These are phyloP conservation scores for Mycena kentingensis DNA, from an alignment of 768 basidiomycete species.

Conservation along the genomic window DNA sequence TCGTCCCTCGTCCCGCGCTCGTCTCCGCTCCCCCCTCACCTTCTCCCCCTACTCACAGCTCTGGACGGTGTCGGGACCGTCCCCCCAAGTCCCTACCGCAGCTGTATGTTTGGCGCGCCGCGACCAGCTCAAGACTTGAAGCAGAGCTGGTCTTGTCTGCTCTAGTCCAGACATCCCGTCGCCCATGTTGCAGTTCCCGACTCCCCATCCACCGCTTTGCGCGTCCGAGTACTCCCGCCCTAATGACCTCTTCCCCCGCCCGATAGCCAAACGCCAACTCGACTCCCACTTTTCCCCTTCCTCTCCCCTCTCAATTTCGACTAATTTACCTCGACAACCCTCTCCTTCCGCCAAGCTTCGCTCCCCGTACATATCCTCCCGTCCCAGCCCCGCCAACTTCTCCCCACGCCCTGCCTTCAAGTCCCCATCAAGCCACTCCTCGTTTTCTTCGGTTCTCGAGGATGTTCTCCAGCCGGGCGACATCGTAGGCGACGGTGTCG, in stretches of 20 bases:
- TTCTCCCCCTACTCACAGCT: slow-evolving; percentile 21
- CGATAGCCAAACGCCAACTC: slow-evolving; percentile 20
- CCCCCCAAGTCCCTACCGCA: slow-evolving; percentile 26
- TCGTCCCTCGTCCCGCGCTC: slow-evolving; percentile 24
- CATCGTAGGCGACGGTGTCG: slow-evolving; percentile 65
- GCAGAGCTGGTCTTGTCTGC: slow-evolving; percentile 64
- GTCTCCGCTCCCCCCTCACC: slow-evolving; percentile 29
- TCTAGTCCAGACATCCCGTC: slow-evolving; percentile 29
- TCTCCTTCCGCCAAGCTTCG: slow-evolving; percentile 37
- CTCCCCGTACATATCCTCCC: slow-evolving; percentile 42
- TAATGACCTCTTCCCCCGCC: slow-evolving; percentile 41
- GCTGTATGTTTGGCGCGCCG: slow-evolving; percentile 46
- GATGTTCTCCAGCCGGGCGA: slow-evolving; percentile 77
- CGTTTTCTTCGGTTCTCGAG: slow-evolving; percentile 47
- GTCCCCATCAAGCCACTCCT: slow-evolving; percentile 36
- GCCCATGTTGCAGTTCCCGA: slow-evolving; percentile 65
- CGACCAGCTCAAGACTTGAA: slow-evolving; percentile 50
- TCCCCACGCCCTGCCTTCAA: slow-evolving; percentile 28
- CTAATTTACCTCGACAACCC: slow-evolving; percentile 33
- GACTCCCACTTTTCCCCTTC: slow-evolving; percentile 24
- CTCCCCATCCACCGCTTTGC: slow-evolving; percentile 43
- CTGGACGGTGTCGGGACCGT: slow-evolving; percentile 34
- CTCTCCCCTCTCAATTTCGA: slow-evolving; percentile 28
- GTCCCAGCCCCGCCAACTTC: slow-evolving; percentile 34
- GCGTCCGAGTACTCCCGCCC: slow-evolving; percentile 41